phyloP scores from a whole-genome alignment of 306 rosid species.

The Citrullus mucosospermus region DNA sequence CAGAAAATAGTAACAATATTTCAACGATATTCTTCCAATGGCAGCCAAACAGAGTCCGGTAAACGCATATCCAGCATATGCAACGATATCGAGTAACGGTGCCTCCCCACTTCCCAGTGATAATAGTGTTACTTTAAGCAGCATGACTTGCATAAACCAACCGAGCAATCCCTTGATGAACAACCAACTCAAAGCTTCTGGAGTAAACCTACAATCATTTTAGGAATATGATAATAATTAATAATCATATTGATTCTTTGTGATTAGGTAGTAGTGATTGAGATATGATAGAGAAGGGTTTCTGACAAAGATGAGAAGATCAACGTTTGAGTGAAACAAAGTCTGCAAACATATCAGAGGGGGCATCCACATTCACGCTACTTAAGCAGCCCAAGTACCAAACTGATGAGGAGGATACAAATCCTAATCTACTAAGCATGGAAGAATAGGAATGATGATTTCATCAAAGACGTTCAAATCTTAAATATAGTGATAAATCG shows the following conservation, averaged over 20 bases:
- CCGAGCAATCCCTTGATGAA: constrained; percentile 90
- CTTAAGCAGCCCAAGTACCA: neutral
- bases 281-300: neutral
- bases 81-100: constrained; percentile 74
- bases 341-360: neutral
- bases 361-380: neutral
- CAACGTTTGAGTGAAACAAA: neutral
- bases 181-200: constrained; percentile 87
- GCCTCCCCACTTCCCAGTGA: constrained; percentile 80
- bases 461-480: neutral
- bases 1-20: constrained; percentile 60
- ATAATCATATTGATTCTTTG: neutral
- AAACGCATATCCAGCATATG: constrained; percentile 75
- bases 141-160: constrained; percentile 70
- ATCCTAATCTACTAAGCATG: neutral
- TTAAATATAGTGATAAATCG: neutral
- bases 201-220: constrained; percentile 52
- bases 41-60: constrained; percentile 79
- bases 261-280: neutral
- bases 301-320: neutral
- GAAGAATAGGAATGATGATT: neutral
- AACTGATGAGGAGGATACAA: neutral
- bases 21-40: constrained; percentile 46
- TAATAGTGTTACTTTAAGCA: constrained; percentile 59
- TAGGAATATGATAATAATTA: neutral